These are phyloP conservation scores for Sarocladium kiliense DNA, from an alignment of 2,329 filamentous ascomycete genomes.

Conservation along the genomic window DNA sequence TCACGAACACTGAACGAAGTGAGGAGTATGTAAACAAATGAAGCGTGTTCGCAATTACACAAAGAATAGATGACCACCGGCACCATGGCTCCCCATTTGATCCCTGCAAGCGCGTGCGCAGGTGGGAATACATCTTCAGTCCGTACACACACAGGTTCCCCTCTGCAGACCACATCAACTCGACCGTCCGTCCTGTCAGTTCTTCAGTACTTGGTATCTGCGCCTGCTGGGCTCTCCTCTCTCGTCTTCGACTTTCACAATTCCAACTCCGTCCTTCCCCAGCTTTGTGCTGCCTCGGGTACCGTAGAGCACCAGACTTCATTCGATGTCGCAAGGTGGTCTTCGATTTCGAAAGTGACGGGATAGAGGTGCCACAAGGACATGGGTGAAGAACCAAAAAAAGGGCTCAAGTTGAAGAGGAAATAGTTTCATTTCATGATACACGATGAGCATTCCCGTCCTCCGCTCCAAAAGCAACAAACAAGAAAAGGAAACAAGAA, in stretches of 20 bases:
- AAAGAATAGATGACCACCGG: constrained; percentile 41
- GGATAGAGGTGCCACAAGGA: neutral
- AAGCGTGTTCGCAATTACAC: constrained; percentile 43
- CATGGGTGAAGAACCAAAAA: constrained; percentile 3
- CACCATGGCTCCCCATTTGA: constrained; percentile 2
- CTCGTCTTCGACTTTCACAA: neutral
- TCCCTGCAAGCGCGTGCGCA: neutral
- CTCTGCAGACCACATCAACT: no score
- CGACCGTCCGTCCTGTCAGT: no score
- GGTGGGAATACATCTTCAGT: no score
- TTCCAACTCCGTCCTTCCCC: neutral
- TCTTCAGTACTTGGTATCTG: no score
- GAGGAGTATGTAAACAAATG: constrained; percentile 5
- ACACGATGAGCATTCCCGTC: constrained; percentile 4
- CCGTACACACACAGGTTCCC: no score
- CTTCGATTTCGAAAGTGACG: no score
- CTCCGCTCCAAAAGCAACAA: neutral
- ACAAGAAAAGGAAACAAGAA: neutral
- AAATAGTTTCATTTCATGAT: constrained; percentile 9
- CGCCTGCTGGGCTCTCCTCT: no score
- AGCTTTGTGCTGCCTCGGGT: no score
- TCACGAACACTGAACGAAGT: neutral
- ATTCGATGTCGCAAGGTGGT: no score
- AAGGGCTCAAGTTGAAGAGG: constrained; percentile 6
- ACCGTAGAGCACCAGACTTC: no score